Conservation (phyloP, 176 grass and related monocot species). For the Triticum turgidum region DNA sequence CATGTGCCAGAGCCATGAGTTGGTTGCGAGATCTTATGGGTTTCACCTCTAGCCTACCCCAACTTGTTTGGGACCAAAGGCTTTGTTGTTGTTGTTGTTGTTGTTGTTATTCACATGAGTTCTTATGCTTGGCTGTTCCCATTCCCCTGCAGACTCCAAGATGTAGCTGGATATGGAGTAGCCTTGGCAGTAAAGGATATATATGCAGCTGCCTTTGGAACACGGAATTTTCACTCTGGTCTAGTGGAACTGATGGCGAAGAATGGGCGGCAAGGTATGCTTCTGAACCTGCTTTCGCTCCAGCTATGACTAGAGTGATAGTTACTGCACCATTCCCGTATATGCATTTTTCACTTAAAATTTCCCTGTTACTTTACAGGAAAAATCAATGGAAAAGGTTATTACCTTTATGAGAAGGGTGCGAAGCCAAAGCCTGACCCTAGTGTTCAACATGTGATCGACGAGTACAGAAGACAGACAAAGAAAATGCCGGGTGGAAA, state of each 20-base stretch:
- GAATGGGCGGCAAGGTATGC: slow-evolving; percentile 73
- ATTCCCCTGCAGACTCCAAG: slow-evolving; percentile 58
- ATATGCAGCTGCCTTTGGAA: slow-evolving; percentile 55
- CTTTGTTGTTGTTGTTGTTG: too few species aligned
- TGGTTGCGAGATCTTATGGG: too few species aligned
- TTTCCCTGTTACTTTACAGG: slow-evolving; percentile 40
- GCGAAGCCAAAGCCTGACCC: slow-evolving; percentile 86
- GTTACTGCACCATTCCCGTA: not conserved
- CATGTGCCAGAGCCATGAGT: too few species aligned
- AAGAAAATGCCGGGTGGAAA: slow-evolving; percentile 70
- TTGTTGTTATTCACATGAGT: not conserved
- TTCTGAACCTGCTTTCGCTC: slow-evolving; percentile 31
- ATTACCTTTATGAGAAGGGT: slow-evolving; percentile 87
- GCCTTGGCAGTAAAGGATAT: slow-evolving; percentile 76
- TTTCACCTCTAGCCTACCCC: too few species aligned
- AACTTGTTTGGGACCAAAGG: too few species aligned
- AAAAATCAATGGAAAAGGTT: slow-evolving; percentile 81
- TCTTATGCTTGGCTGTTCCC: slow-evolving; percentile 13
- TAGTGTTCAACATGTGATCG: slow-evolving; percentile 70
- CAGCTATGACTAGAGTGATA: not conserved
- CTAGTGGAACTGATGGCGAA: slow-evolving; percentile 61
- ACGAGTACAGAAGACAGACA: slow-evolving; percentile 56
- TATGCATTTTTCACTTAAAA: not conserved
- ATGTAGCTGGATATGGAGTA: slow-evolving; percentile 94
- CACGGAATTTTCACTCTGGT: slow-evolving; percentile 43